phyloP scores from a whole-genome alignment of 106 monocot species.

The Acanthochlamys bracteata region DNA sequence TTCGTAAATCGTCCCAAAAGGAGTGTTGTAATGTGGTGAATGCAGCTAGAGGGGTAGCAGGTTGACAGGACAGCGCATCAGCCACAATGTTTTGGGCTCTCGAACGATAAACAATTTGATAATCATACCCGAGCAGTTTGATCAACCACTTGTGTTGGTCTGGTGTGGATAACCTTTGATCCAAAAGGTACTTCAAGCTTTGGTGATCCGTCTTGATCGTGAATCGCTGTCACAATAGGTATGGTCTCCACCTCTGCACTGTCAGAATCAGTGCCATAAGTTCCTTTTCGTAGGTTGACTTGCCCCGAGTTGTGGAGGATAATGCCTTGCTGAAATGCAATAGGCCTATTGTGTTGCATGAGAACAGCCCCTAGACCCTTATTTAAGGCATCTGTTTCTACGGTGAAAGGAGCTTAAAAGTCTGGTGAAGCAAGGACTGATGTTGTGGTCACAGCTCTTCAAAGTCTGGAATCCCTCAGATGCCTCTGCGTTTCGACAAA shows the following conservation, averaged over 20 bases:
- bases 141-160: background rate
- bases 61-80: too few species aligned
- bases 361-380: constrained; percentile 5
- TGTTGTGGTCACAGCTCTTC: too few species aligned
- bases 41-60: too few species aligned
- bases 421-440: background rate
- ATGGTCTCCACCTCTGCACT: background rate
- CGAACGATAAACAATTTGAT: background rate
- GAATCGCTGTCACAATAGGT: background rate
- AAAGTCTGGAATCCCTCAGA: too few species aligned
- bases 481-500: too few species aligned
- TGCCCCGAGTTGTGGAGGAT: too few species aligned
- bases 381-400: constrained; percentile 8
- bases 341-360: background rate
- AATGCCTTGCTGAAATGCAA: constrained; percentile 10
- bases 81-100: too few species aligned
- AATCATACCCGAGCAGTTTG: constrained; percentile 8
- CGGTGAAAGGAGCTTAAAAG: background rate
- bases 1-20: too few species aligned
- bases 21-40: too few species aligned
- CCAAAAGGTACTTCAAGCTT: constrained; percentile 6
- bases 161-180: background rate
- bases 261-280: constrained; percentile 1
- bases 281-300: constrained; percentile 14
- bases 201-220: background rate